Base-by-base conservation (phyloP, 129 eudicot species). In the Sambucus nigra region DNA sequence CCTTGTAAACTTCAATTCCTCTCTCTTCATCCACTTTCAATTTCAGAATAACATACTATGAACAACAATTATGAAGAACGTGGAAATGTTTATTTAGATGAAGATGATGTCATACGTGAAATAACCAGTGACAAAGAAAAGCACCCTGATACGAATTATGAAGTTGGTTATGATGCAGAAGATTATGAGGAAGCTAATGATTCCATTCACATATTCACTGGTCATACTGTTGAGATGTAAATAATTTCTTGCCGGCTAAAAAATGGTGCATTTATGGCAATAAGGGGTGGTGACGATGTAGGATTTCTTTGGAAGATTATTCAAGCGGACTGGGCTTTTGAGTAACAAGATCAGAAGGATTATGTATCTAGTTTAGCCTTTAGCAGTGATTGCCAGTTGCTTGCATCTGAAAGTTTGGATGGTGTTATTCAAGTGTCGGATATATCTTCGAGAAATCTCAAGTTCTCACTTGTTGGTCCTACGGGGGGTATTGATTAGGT, bases 241-340 rank as follows among this genome's bases (percentile, higher is more conserved):
- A 65, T 91, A 33, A 94, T 76, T 59, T 87, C 84, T 1, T 86
- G 99, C 72, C 82, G 96, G 63, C 96, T 96, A 26, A 77, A 82
- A 12, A 92, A 92, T 64, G 69, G 82, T 48, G 67, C 72, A 21
- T 63, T 92, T 69, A 96, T 92, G 58, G 99, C 94, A 54, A 92
- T 94, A n/a, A 96, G 99, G 35, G 99, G 83, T 35, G 96, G 94
- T 50, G 99, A 92, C 55, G 96, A 92, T 67, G 82, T 56, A 74
- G 99, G 99, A 32, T 92, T 82, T 71, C 54, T 92, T 20, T 92
- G 96, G 96, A 82, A 55, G 55, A 78, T 92, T 49, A 82, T 82
- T 53, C 84, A 64, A 76, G 98, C 91, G 59, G 96, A 92, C 41
- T 80, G 91, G 91, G 94, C 96, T 72, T 67, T 77, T 63, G 96